Conservation (phyloP, 345 rosid species). For the Linum lewisii region DNA sequence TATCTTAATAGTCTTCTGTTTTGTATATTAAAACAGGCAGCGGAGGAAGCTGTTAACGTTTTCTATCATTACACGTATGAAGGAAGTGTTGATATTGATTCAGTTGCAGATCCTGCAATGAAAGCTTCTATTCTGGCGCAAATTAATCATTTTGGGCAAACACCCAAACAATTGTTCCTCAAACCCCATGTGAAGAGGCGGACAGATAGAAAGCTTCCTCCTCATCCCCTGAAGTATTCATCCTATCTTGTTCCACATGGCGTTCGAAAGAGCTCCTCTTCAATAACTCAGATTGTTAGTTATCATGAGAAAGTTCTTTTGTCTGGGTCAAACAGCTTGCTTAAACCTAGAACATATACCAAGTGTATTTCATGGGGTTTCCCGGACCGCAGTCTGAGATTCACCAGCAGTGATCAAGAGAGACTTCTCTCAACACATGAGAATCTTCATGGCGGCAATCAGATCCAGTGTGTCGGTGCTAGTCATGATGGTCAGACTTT, state of each 20-base stretch:
- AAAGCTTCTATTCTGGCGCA: conserved; percentile 99
- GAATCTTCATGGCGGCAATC: conserved; percentile 91
- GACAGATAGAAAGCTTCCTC: conserved; percentile 63
- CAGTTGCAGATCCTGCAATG: conserved; percentile 96
- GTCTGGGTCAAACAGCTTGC: conserved; percentile 58
- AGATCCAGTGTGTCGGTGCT: conserved; percentile 76
- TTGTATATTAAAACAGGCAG: conserved; percentile 53
- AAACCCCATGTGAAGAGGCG: conserved; percentile 87
- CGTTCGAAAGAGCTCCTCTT: conserved; percentile 60
- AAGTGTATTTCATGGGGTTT: conserved; percentile 95
- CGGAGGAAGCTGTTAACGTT: conserved; percentile 98
- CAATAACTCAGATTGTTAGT: conserved; percentile 70
- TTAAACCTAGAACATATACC: conserved; percentile 81
- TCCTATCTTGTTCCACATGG: conserved; percentile 79
- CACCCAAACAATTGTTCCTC: conserved; percentile 94
- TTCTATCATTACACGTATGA: conserved; percentile 99
- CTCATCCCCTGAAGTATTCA: conserved; percentile 79
- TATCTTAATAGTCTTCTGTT: background rate
- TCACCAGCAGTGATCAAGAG: conserved; percentile 94
- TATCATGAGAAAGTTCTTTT: conserved; percentile 77
- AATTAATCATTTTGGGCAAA: conserved; percentile 98
- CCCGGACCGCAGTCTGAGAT: conserved; percentile 93
- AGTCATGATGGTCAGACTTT: conserved; percentile 88
- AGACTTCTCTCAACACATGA: conserved; percentile 88
- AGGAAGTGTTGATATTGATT: conserved; percentile 98